phyloP scores from a whole-genome alignment of 345 rosid genomes.

The Arabidopsis arenosa region DNA sequence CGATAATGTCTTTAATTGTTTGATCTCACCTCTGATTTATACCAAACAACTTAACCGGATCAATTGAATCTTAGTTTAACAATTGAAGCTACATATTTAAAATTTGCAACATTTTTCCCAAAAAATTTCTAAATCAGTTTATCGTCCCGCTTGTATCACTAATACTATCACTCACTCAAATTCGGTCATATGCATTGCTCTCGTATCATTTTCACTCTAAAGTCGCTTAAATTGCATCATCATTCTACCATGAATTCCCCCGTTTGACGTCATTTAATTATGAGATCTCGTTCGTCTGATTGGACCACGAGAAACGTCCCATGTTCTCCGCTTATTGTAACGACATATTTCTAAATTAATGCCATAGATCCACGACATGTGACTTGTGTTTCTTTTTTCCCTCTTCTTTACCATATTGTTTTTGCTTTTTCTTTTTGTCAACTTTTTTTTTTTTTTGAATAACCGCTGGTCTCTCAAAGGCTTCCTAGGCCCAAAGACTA shows the following conservation, averaged over 20 bases:
- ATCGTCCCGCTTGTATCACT: background rate
- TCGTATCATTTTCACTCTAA: slow-evolving; percentile 11
- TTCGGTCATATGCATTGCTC: background rate
- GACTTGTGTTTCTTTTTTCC: background rate
- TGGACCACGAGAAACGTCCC: slow-evolving; percentile 32
- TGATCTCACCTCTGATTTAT: too few relatives aligned
- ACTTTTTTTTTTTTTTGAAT: too few relatives aligned
- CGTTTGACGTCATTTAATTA: background rate
- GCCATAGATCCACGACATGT: slow-evolving; percentile 1
- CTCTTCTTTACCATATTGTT: too few relatives aligned
- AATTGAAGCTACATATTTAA: too few relatives aligned
- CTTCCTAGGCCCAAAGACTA: too few relatives aligned
- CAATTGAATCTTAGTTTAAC: too few relatives aligned
- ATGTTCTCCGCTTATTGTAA: slow-evolving; percentile 33
- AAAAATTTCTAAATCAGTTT: background rate
- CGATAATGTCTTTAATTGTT: too few relatives aligned
- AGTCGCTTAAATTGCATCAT: slow-evolving; percentile 17
- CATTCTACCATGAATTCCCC: background rate
- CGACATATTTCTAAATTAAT: slow-evolving; percentile 3
- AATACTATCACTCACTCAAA: background rate
- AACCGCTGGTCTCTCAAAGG: too few relatives aligned
- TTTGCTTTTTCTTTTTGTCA: background rate
- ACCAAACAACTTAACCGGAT: too few relatives aligned
- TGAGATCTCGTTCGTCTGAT: slow-evolving; percentile 32
- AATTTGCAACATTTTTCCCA: background rate